phyloP scores from a whole-genome alignment of 2,329 filamentous ascomycete species.

The Zalaria obscura region DNA sequence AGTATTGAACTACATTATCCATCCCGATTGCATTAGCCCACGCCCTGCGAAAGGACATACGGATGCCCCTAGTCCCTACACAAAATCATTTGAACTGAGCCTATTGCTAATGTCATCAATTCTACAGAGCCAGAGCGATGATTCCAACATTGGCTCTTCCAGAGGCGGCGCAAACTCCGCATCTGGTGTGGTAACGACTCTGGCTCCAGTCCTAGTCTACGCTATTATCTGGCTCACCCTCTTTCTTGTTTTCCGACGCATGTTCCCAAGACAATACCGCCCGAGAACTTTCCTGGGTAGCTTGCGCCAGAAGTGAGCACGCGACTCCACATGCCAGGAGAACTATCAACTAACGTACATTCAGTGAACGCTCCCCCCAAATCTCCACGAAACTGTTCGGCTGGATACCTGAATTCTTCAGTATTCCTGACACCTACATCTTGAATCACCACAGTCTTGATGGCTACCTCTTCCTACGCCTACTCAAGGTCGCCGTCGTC shows the following conservation, averaged over 20 bases:
- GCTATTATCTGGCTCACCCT: constrained; percentile 19
- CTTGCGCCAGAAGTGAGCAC: constrained; percentile 20
- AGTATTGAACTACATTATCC: too few species aligned
- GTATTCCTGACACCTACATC: constrained; percentile 57
- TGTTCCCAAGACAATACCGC: constrained; percentile 29
- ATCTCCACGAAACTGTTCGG: constrained; percentile 17
- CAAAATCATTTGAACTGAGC: too few species aligned
- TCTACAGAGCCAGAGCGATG: constrained; percentile 7
- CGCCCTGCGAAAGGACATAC: too few species aligned
- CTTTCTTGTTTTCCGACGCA: constrained; percentile 27
- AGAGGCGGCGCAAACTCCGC: constrained; percentile 12
- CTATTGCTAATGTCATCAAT: background rate
- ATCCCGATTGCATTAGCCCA: too few species aligned
- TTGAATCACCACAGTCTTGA: constrained; percentile 88
- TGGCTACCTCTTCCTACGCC: constrained; percentile 80
- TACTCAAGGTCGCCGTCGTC: constrained; percentile 62
- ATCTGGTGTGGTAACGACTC: constrained; percentile 18
- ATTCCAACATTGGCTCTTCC: constrained; percentile 13
- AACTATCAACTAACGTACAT: background rate
- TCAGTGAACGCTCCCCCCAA: constrained; percentile 25
- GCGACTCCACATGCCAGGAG: background rate
- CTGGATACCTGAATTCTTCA: constrained; percentile 35
- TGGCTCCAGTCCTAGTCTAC: constrained; percentile 19
- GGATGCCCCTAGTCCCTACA: too few species aligned
- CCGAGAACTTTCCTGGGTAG: constrained; percentile 31